Conservation (phyloP, 2,329 filamentous ascomycete genomes). For the Xylariaceae sp. region DNA sequence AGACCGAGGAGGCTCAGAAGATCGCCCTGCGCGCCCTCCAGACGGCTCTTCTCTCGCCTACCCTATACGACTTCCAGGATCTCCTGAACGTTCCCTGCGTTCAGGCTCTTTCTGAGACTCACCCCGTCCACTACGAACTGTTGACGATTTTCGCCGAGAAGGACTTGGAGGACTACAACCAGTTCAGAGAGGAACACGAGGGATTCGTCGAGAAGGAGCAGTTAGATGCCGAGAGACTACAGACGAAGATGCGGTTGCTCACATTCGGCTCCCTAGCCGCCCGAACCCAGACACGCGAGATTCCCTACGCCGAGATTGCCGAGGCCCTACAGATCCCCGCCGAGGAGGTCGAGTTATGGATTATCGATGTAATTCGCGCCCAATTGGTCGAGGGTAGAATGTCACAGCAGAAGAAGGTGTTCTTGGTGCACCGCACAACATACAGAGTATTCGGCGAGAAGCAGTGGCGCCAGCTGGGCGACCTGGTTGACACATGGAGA, state of each 20-base stretch:
- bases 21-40: constrained; percentile 54
- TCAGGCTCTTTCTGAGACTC: constrained; percentile 78
- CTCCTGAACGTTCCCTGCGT: constrained; percentile 76
- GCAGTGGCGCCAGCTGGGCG: constrained; percentile 94
- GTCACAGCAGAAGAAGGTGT: constrained; percentile 85
- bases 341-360: constrained; percentile 94
- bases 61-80: constrained; percentile 69
- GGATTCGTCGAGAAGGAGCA: constrained; percentile 75
- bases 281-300: constrained; percentile 73
- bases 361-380: constrained; percentile 95
- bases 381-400: constrained; percentile 95
- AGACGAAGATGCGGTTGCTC: constrained; percentile 93
- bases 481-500: constrained; percentile 86
- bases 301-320: constrained; percentile 81
- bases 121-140: constrained; percentile 81
- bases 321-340: constrained; percentile 75
- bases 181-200: constrained; percentile 88
- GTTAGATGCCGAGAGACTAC: constrained; percentile 66
- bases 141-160: constrained; percentile 94
- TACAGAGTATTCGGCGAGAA: constrained; percentile 97
- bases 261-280: constrained; percentile 88
- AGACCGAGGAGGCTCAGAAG: constrained; percentile 55
- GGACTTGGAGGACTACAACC: constrained; percentile 89
- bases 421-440: constrained; percentile 91
- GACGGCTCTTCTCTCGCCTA: constrained; percentile 48